Evolutionary conservation across 139 green algal genomes (phyloP).

Genomic region (Haematococcus lacustris): DNA sequence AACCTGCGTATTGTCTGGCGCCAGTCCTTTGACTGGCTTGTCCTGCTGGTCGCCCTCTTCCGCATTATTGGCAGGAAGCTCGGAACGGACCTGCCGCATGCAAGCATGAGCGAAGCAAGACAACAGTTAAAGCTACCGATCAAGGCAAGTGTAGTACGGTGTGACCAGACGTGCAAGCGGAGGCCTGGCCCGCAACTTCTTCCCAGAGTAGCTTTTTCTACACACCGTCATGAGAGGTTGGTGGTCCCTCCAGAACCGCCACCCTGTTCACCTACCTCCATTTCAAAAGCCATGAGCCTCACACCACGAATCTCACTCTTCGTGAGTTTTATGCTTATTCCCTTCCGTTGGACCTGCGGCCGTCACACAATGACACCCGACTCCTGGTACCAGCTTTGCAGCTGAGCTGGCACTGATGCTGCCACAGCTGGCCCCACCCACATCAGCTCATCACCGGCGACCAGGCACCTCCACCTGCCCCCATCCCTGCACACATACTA

Average conservation of each 20-base stretch:
- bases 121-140: too few relatives aligned
- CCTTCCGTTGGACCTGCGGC: background rate
- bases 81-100: too few relatives aligned
- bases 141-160: too few relatives aligned
- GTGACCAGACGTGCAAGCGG: background rate
- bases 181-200: too few relatives aligned
- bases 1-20: conserved; percentile 1
- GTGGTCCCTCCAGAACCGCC: too few relatives aligned
- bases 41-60: background rate
- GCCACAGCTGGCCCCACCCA: background rate
- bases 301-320: conserved; percentile 16
- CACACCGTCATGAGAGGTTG: too few relatives aligned
- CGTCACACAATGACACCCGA: background rate
- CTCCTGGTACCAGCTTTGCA: background rate
- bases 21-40: background rate
- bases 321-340: conserved; percentile 17
- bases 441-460: too few relatives aligned
- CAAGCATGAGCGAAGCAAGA: too few relatives aligned
- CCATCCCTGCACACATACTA: background rate
- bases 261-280: conserved; percentile 17
- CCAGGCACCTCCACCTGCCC: background rate
- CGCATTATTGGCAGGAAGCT: background rate
- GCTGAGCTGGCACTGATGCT: background rate
- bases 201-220: too few relatives aligned
- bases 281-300: conserved; percentile 23